Base-by-base conservation (phyloP, 1,284 basidiomycete genomes). In the Coriolopsis trogii region DNA sequence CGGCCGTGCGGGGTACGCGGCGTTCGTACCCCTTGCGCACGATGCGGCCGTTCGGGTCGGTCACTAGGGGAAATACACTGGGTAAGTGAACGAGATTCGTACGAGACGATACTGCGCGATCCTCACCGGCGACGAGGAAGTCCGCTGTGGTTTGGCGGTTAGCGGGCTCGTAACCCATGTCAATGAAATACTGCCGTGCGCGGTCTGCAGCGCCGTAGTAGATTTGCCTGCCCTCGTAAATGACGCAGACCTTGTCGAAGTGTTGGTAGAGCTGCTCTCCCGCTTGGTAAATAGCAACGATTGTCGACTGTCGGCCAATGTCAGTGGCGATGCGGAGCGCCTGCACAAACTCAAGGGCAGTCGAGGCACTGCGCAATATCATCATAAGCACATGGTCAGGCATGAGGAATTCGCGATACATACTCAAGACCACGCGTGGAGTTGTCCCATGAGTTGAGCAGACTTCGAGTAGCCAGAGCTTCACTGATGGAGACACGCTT, bases 401-500 rank as follows among this genome's bases (percentile, higher is more conserved):
- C 9, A 16, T 13, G 4, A n/a, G n/a, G n/a, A 7, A 16, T 31
- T 41, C 48, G 23, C 25, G n/a, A 29, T n/a, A 60, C 64, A 15
- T 28, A 67, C 60, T 70, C 70, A 10, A 71, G 63, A 31, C 79
- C 80, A 40, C 79, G 74, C n/a, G 79, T 81, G 2, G 78, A 80
- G 80, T 90, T 89, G 69, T 92, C 90, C 89, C 89, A 92, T 12
- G 78, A 74, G 36, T 77, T 78, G 25, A 92, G 72, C 28, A 78
- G 75, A 38, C 78, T 77, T 28, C 84, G 73, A 13, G 80, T 76
- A 0, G 82, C 80, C 39, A 92, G 68, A 9, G 81, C 76, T 69
- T 93, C 91, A 9, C 82, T 78, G 59, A 93, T 88, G 0, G 85
- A 88, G 0, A 92, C 89, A 33, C 91, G 81, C 69, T 89, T 89